These are phyloP conservation scores for Starmera caribaea DNA, from an alignment of 805 yeast species.

Conservation along the genomic window DNA sequence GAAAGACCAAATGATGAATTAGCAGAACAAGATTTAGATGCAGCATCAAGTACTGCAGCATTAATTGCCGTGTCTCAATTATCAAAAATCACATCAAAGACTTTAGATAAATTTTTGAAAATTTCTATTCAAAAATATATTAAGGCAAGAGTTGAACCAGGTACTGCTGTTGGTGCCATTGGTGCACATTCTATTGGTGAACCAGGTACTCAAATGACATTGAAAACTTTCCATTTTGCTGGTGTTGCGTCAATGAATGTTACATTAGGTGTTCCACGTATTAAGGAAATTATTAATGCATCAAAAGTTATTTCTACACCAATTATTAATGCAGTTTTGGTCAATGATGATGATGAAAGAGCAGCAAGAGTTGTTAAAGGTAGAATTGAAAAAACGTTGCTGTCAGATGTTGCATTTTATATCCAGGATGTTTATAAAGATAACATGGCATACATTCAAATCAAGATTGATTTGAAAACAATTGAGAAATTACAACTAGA, in stretches of 20 bases:
- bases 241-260: conserved; percentile 99
- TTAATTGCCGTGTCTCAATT: conserved; percentile 51
- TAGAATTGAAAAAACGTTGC: conserved; percentile 82
- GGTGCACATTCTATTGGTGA: conserved; percentile 99
- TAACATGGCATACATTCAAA: conserved; percentile 65
- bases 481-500: conserved; percentile 88
- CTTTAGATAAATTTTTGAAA: conserved; percentile 57
- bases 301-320: conserved; percentile 94
- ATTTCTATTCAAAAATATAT: conserved; percentile 76
- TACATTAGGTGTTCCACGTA: conserved; percentile 98
- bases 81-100: conserved; percentile 50
- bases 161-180: conserved; percentile 98
- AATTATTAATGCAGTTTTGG: conserved; percentile 88
- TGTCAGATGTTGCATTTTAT: conserved; percentile 78
- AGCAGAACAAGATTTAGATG: conserved; percentile 30
- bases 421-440: conserved; percentile 92
- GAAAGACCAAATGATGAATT: conserved; percentile 35
- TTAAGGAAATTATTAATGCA: conserved; percentile 96
- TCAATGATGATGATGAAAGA: conserved; percentile 88
- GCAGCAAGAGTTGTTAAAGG: conserved; percentile 99
- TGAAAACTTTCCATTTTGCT: conserved; percentile 95
- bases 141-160: conserved; percentile 93
- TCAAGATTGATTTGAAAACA: conserved; percentile 73
- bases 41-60: conserved; percentile 22
- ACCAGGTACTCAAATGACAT: conserved; percentile 99